Evolutionary conservation across 2,329 filamentous ascomycete genomes (phyloP).

Genomic region (Madurella fahalii): DNA sequence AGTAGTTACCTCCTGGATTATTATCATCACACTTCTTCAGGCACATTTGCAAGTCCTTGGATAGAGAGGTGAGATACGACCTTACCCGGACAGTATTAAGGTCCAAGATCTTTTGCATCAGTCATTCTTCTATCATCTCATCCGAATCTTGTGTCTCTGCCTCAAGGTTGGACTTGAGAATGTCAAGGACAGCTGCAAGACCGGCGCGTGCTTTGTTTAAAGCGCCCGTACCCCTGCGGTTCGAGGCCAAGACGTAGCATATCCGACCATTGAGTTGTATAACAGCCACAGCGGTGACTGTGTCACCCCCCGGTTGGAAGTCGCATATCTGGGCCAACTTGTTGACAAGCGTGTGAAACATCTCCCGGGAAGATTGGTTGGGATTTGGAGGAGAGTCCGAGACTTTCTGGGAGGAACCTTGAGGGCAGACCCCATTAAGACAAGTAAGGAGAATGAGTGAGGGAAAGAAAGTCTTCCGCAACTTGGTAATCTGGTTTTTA

Average conservation of each 20-base stretch:
- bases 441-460: slow-evolving; percentile 8
- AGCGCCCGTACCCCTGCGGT: background rate
- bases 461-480: slow-evolving; percentile 8
- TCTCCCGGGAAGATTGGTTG: slow-evolving; percentile 13
- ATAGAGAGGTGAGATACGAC: slow-evolving; percentile 2
- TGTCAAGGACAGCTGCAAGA: background rate
- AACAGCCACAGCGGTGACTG: slow-evolving; percentile 9
- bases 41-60: slow-evolving; percentile 1
- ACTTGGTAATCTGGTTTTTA: background rate
- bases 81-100: slow-evolving; percentile 6
- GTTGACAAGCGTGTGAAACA: slow-evolving; percentile 16
- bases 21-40: slow-evolving; percentile 1
- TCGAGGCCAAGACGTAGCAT: slow-evolving; percentile 13
- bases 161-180: slow-evolving; percentile 2
- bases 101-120: background rate
- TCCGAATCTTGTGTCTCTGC: background rate
- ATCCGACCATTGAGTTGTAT: background rate
- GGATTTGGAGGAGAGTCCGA: slow-evolving; percentile 8
- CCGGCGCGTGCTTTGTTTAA: slow-evolving; percentile 7
- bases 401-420: background rate
- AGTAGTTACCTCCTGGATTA: background rate
- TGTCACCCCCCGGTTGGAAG: slow-evolving; percentile 10
- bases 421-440: slow-evolving; percentile 7
- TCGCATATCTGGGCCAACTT: slow-evolving; percentile 17
- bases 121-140: background rate